These are phyloP conservation scores for Termitomyces sp. DNA, from an alignment of 768 basidiomycete genomes.

Conservation along the genomic window DNA sequence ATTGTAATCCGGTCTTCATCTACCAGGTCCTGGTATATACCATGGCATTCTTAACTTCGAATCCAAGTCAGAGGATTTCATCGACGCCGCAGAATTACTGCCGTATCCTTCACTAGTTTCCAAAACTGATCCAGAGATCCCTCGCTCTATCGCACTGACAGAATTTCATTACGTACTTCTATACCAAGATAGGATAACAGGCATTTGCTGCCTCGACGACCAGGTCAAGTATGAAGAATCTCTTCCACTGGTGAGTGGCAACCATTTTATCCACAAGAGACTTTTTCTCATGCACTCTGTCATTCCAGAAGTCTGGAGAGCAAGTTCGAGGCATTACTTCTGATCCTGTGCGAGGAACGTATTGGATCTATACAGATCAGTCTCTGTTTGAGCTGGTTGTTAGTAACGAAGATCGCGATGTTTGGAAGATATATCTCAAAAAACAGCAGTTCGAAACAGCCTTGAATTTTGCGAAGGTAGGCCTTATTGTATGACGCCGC, in stretches of 20 bases:
- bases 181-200: slow-evolving; percentile 72
- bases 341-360: slow-evolving; percentile 85
- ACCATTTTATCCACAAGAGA: neutral
- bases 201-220: slow-evolving; percentile 76
- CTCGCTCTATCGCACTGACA: slow-evolving; percentile 76
- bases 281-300: neutral
- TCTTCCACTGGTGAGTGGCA: slow-evolving; percentile 64
- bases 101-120: slow-evolving; percentile 56
- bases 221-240: slow-evolving; percentile 78
- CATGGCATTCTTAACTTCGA: slow-evolving; percentile 75
- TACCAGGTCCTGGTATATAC: slow-evolving; percentile 82
- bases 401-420: slow-evolving; percentile 85
- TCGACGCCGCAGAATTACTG: slow-evolving; percentile 72
- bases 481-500: slow-evolving; percentile 8
- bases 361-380: slow-evolving; percentile 89
- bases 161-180: slow-evolving; percentile 91
- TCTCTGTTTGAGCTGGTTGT: slow-evolving; percentile 85
- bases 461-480: slow-evolving; percentile 75
- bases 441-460: slow-evolving; percentile 76
- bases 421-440: slow-evolving; percentile 88
- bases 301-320: slow-evolving; percentile 67
- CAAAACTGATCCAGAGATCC: slow-evolving; percentile 35
- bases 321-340: slow-evolving; percentile 66
- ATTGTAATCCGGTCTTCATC: neutral
- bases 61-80: slow-evolving; percentile 61